phyloP scores from a whole-genome alignment of 2,329 filamentous ascomycete species.

The Monosporascus sp. region DNA sequence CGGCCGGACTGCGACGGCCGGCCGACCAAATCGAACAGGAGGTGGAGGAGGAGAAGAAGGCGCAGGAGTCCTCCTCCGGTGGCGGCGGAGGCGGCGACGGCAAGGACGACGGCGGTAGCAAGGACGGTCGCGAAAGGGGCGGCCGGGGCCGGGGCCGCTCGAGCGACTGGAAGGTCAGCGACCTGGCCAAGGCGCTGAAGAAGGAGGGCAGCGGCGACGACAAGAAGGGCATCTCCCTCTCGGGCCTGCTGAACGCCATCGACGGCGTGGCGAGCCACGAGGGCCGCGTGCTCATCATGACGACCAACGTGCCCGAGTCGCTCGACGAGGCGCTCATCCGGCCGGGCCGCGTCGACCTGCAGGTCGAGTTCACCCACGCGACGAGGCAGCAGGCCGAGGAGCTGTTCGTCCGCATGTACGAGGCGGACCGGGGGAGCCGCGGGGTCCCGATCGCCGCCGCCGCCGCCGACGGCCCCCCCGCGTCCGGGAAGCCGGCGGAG shows the following conservation, averaged over 20 bases:
- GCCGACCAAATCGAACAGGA: conserved; percentile 22
- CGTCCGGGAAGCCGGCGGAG: neutral
- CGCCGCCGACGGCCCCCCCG: neutral
- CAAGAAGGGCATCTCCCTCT: conserved; percentile 61
- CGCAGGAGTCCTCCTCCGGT: neutral
- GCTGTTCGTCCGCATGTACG: conserved; percentile 58
- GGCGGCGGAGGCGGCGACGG: conserved; percentile 8
- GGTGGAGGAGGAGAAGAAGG: conserved; percentile 11
- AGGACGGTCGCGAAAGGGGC: conserved; percentile 4
- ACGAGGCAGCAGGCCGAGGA: conserved; percentile 48
- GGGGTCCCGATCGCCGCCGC: neutral
- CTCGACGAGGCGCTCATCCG: conserved; percentile 70
- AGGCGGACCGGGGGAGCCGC: conserved; percentile 29
- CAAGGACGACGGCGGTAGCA: conserved; percentile 8
- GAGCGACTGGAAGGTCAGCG: conserved; percentile 33
- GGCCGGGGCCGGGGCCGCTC: conserved; percentile 10
- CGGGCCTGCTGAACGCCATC: conserved; percentile 76
- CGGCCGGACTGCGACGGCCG: conserved; percentile 50
- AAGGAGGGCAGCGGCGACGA: conserved; percentile 31
- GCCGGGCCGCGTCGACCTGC: conserved; percentile 66
- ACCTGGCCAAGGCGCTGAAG: conserved; percentile 38
- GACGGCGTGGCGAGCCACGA: conserved; percentile 78
- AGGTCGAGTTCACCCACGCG: conserved; percentile 59
- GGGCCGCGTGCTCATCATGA: conserved; percentile 76
- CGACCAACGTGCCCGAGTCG: conserved; percentile 68